Percentiles rank a stretch among this genome's conserved stretches.
Evolutionary conservation across 495 filamentous ascomycete species (phyloP).

Genomic region (Penicillium arizonense): DNA sequence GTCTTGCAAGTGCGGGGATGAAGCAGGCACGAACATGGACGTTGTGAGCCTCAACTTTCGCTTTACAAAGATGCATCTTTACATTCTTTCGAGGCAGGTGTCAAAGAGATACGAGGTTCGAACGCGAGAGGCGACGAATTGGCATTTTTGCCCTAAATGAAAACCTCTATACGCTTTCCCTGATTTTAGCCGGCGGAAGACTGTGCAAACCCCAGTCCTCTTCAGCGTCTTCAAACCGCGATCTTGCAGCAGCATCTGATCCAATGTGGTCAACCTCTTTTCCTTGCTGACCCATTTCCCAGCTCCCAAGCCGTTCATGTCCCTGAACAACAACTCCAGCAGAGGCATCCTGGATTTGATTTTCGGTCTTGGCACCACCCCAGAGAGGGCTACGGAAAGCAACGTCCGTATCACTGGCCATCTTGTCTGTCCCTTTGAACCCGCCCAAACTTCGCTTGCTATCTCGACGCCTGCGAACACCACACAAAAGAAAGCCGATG

Average conservation of each 20-base stretch:
- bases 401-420: slow-evolving; percentile 51
- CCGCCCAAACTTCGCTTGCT: slow-evolving; percentile 34
- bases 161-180: slow-evolving; percentile 33
- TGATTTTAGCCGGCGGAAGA: slow-evolving; percentile 28
- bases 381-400: slow-evolving; percentile 31
- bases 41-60: too few species aligned
- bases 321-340: slow-evolving; percentile 29
- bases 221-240: slow-evolving; percentile 18
- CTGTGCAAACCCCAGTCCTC: slow-evolving; percentile 34
- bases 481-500: slow-evolving; percentile 40
- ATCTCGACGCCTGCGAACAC: slow-evolving; percentile 29
- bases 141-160: not conserved
- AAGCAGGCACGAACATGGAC: too few species aligned
- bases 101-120: too few species aligned
- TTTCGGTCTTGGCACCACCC: slow-evolving; percentile 20
- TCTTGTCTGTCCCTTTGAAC: slow-evolving; percentile 49
- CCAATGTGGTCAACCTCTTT: slow-evolving; percentile 9
- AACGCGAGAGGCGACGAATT: not conserved
- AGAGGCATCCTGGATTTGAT: slow-evolving; percentile 6
- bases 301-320: slow-evolving; percentile 51
- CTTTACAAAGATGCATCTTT: too few species aligned
- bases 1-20: too few species aligned
- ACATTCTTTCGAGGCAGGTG: too few species aligned
- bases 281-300: slow-evolving; percentile 46
- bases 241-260: not conserved